Evolutionary conservation across 2,329 filamentous ascomycete genomes (phyloP).

Genomic region (Pseudocercospora fijiensis): DNA sequence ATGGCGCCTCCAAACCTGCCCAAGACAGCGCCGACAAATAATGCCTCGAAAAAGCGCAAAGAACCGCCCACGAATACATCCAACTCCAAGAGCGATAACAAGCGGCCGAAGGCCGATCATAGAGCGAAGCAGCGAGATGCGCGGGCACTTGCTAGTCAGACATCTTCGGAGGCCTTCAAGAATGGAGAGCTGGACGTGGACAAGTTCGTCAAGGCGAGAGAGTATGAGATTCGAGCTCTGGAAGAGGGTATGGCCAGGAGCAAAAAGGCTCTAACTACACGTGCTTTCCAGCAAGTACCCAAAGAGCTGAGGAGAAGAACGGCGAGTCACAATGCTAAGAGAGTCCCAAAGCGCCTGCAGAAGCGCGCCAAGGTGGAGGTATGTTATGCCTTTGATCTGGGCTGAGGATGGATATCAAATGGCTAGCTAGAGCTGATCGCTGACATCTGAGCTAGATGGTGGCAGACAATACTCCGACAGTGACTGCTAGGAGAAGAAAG

Average conservation of each 20-base stretch:
- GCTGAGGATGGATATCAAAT: slow-evolving; percentile 23
- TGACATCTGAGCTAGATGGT: slow-evolving; percentile 61
- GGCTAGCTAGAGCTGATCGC: slow-evolving; percentile 5
- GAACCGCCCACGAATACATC: slow-evolving; percentile 25
- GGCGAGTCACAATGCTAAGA: slow-evolving; percentile 91
- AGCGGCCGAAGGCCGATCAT: slow-evolving; percentile 27
- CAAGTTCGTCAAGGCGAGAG: slow-evolving; percentile 77
- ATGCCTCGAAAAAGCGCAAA: slow-evolving; percentile 31
- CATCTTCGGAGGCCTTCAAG: slow-evolving; percentile 55
- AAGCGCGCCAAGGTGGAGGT: slow-evolving; percentile 63
- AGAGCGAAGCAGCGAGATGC: slow-evolving; percentile 42
- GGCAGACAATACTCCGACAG: slow-evolving; percentile 86
- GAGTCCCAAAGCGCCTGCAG: slow-evolving; percentile 76
- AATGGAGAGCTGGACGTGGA: slow-evolving; percentile 81
- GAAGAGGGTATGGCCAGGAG: slow-evolving; percentile 78
- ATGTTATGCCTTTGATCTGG: slow-evolving; percentile 19
- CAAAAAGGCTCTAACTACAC: slow-evolving; percentile 61
- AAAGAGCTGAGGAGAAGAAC: slow-evolving; percentile 80
- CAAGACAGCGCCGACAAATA: slow-evolving; percentile 6
- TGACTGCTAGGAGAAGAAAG: slow-evolving; percentile 64
- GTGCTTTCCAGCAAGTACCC: slow-evolving; percentile 90
- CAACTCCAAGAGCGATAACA: slow-evolving; percentile 14
- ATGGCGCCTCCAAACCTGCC: slow-evolving; percentile 16
- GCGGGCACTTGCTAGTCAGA: slow-evolving; percentile 48
- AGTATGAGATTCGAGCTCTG: slow-evolving; percentile 84